Evolutionary conservation across 1,284 basidiomycete genomes (phyloP).

Genomic region (Cutaneotrichosporon sp.): DNA sequence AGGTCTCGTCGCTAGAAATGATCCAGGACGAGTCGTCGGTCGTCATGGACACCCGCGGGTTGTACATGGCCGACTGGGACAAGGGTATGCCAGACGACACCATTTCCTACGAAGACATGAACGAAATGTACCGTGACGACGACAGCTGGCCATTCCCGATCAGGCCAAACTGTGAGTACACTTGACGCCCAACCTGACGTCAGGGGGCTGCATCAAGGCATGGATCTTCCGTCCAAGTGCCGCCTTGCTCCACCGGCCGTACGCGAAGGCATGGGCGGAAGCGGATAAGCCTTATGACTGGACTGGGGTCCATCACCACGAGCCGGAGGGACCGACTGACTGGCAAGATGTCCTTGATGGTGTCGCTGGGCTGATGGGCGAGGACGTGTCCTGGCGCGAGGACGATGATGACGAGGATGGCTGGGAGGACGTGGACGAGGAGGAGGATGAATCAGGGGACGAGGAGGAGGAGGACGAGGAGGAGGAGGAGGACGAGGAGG

Average conservation of each 20-base stretch:
- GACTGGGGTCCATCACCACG: not conserved
- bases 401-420: not conserved
- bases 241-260: slow-evolving; percentile 5
- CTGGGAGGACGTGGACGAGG: not conserved
- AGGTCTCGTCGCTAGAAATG: slow-evolving; percentile 14
- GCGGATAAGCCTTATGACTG: not conserved
- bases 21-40: not conserved
- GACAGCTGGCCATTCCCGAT: slow-evolving; percentile 4
- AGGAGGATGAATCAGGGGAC: not conserved
- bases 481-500: not conserved
- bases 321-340: not conserved
- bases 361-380: not conserved
- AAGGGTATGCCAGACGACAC: slow-evolving; percentile 7
- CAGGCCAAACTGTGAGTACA: slow-evolving; percentile 15
- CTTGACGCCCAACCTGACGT: not conserved
- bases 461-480: not conserved
- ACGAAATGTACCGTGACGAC: not conserved
- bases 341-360: not conserved
- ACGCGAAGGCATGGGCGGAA: not conserved
- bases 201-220: slow-evolving; percentile 15
- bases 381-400: not conserved
- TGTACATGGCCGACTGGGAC: slow-evolving; percentile 21
- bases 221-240: slow-evolving; percentile 13
- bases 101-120: not conserved
- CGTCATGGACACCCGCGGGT: slow-evolving; percentile 15